These are phyloP conservation scores for Magnolia kwangsiensis DNA, from an alignment of 164 flowering plant species.

Conservation along the genomic window DNA sequence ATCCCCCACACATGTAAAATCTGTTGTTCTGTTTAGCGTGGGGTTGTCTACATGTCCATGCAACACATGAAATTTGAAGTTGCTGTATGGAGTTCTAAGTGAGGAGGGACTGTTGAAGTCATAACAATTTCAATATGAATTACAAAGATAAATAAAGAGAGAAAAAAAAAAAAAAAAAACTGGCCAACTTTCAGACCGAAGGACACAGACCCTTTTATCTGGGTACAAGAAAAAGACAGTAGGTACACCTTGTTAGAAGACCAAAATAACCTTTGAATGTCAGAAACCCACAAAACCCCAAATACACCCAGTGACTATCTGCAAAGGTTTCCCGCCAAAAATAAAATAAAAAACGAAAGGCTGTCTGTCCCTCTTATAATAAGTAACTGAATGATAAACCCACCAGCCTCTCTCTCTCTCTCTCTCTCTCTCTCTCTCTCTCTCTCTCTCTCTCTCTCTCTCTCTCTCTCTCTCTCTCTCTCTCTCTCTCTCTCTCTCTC, in stretches of 20 bases:
- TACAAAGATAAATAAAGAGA: no score
- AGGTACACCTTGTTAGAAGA: not conserved
- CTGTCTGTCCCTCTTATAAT: not conserved
- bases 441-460: not conserved
- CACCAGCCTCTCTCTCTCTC: not conserved
- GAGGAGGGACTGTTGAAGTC: no score
- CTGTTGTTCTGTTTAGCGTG: no score
- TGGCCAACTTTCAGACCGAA: not conserved
- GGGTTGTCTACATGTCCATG: no score
- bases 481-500: not conserved
- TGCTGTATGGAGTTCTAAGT: no score
- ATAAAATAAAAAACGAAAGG: not conserved
- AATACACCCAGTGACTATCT: not conserved
- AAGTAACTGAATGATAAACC: no score
- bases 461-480: not conserved
- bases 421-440: not conserved
- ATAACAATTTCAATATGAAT: no score
- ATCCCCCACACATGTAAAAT: not conserved
- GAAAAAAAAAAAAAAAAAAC: no score
- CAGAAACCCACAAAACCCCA: not conserved
- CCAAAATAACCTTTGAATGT: not conserved
- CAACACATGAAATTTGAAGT: no score
- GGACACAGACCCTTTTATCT: slow-evolving; percentile 6
- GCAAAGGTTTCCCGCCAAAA: slow-evolving; percentile 12
- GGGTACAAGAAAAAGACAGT: not conserved